Evolutionary conservation across 768 basidiomycete genomes (phyloP).

Genomic region (Coprinellus micaceus): DNA sequence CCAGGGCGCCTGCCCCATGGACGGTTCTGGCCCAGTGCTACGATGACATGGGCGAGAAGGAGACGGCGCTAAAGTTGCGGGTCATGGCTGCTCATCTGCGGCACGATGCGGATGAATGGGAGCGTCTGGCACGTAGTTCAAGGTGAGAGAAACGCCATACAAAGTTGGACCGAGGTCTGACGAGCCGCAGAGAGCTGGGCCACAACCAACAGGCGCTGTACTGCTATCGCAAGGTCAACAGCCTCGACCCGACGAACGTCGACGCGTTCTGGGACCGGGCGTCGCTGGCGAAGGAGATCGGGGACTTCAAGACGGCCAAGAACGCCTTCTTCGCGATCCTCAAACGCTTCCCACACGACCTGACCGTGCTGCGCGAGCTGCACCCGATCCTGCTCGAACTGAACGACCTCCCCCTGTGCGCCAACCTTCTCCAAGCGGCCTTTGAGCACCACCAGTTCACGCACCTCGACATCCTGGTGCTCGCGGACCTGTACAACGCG

Average conservation of each 20-base stretch:
- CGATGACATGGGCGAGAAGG: slow-evolving; percentile 61
- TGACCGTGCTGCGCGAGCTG: slow-evolving; percentile 74
- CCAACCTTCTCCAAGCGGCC: slow-evolving; percentile 66
- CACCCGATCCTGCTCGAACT: slow-evolving; percentile 74
- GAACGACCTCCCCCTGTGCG: slow-evolving; percentile 61
- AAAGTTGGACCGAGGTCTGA: not conserved
- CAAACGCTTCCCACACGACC: slow-evolving; percentile 73
- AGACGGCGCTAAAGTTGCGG: slow-evolving; percentile 75
- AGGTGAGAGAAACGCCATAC: slow-evolving; percentile 39
- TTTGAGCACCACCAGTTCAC: slow-evolving; percentile 71
- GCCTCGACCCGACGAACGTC: slow-evolving; percentile 75
- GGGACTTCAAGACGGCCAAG: slow-evolving; percentile 63
- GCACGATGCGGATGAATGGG: slow-evolving; percentile 86
- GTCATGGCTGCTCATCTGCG: slow-evolving; percentile 90
- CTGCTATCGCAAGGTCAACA: slow-evolving; percentile 82
- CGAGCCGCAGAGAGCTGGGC: slow-evolving; percentile 51
- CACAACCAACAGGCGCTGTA: slow-evolving; percentile 86
- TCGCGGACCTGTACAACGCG: slow-evolving; percentile 81
- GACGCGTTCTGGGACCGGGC: slow-evolving; percentile 91
- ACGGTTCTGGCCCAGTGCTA: slow-evolving; percentile 83
- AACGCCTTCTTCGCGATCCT: slow-evolving; percentile 68
- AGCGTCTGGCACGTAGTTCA: slow-evolving; percentile 69
- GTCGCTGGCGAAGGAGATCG: slow-evolving; percentile 70
- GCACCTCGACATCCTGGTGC: slow-evolving; percentile 69
- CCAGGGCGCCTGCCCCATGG: slow-evolving; percentile 81